phyloP scores from a whole-genome alignment of 345 rosid genomes.

The Heritiera fomes region DNA sequence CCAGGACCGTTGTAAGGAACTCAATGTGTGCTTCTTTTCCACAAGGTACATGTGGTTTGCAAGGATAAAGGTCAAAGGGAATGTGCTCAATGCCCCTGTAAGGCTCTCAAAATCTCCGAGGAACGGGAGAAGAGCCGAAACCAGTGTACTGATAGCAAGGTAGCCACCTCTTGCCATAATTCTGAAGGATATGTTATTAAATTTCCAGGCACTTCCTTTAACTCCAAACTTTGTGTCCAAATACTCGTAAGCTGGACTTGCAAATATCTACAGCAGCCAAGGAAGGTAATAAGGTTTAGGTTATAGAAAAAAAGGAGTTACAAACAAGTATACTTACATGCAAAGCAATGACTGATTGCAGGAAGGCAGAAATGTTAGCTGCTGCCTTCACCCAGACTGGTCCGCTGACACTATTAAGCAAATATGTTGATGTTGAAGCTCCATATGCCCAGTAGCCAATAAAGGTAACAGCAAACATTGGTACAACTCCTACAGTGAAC shows the following conservation, averaged over 20 bases:
- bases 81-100: slow-evolving; percentile 87
- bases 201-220: slow-evolving; percentile 59
- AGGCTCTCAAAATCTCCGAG: slow-evolving; percentile 91
- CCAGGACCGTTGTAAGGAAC: slow-evolving; percentile 56
- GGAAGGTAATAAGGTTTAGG: neutral
- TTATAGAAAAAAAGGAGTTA: neutral
- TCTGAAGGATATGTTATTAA: slow-evolving; percentile 60
- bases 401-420: slow-evolving; percentile 71
- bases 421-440: slow-evolving; percentile 60
- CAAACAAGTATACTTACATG: slow-evolving; percentile 38
- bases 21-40: slow-evolving; percentile 57
- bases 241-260: slow-evolving; percentile 88
- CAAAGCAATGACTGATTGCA: slow-evolving; percentile 82
- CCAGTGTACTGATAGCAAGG: slow-evolving; percentile 61
- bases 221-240: slow-evolving; percentile 82
- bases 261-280: slow-evolving; percentile 58
- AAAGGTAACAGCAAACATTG: slow-evolving; percentile 68
- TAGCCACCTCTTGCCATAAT: slow-evolving; percentile 73
- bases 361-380: slow-evolving; percentile 76
- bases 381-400: slow-evolving; percentile 79
- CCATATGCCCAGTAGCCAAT: slow-evolving; percentile 98
- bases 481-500: slow-evolving; percentile 70
- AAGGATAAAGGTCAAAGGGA: slow-evolving; percentile 87
- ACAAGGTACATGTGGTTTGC: slow-evolving; percentile 88
- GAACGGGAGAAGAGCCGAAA: slow-evolving; percentile 85